Percentiles rank a stretch among this genome's conserved stretches.
These are phyloP conservation scores for Batrachochytrium dendrobatidis DNA, from an alignment of 371 early-diverging fungal species.

Conservation along the genomic window DNA sequence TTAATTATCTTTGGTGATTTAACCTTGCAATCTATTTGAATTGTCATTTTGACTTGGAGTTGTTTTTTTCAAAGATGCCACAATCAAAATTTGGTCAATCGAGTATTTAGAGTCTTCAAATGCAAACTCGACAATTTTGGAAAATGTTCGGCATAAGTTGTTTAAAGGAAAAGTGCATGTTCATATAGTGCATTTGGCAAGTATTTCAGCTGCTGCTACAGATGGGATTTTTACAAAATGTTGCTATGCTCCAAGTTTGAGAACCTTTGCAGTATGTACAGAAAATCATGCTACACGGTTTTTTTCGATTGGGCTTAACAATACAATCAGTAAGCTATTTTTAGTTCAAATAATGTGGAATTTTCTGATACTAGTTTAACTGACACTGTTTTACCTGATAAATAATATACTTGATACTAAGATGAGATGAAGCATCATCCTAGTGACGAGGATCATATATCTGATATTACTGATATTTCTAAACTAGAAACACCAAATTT, in stretches of 20 bases:
- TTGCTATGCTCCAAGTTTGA: not conserved
- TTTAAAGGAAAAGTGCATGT: not conserved
- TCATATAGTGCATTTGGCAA: not conserved
- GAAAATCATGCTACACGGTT: conserved; percentile 4
- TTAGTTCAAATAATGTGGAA: conserved; percentile 1
- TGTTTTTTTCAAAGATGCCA: conserved; percentile 18
- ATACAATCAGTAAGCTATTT: not conserved
- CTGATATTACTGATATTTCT: conserved; percentile 17
- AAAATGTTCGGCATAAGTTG: not conserved
- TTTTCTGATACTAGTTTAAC: too few relatives aligned
- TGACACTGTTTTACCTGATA: too few relatives aligned
- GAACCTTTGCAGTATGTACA: not conserved
- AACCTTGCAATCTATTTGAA: not conserved
- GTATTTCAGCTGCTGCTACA: not conserved
- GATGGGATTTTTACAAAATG: not conserved
- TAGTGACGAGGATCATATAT: conserved; percentile 31
- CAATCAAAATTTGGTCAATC: conserved; percentile 24
- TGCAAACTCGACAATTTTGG: not conserved
- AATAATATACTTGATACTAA: not conserved
- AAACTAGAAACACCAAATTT: conserved; percentile 2
- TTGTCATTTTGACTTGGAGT: not conserved
- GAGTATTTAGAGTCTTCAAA: not conserved
- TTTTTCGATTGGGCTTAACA: not conserved
- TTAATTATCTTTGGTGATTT: not conserved
- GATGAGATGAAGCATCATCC: conserved; percentile 17